A percentile compares a stretch with the other conserved stretches of the same genome.
phyloP scores from a whole-genome alignment of 2,329 filamentous ascomycete genomes.

The Fusarium anthophilum region DNA sequence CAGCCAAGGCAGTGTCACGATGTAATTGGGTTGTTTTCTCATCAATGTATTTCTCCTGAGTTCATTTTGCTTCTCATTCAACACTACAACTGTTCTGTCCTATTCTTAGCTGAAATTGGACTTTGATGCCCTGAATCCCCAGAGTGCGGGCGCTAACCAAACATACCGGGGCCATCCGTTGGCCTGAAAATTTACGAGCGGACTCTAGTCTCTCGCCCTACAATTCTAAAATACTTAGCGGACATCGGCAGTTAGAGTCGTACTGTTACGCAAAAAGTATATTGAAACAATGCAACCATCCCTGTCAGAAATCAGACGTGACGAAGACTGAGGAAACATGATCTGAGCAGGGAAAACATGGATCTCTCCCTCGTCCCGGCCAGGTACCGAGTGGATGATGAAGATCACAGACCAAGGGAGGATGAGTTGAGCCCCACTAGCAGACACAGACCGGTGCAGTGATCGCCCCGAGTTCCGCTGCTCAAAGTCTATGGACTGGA shows the following conservation, averaged over 20 bases:
- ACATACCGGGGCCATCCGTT: neutral
- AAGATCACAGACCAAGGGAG: neutral
- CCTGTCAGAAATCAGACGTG: neutral
- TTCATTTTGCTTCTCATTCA: neutral
- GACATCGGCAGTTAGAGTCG: neutral
- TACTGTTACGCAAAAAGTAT: neutral
- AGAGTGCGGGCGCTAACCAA: neutral
- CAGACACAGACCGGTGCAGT: neutral
- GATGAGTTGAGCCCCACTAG: neutral
- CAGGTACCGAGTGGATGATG: neutral
- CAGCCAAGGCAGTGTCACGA: neutral
- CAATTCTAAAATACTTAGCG: neutral
- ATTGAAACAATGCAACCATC: neutral
- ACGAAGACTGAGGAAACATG: neutral
- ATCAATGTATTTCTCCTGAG: neutral
- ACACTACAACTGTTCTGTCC: neutral
- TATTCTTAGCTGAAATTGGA: neutral
- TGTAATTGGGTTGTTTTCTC: neutral
- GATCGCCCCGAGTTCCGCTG: neutral
- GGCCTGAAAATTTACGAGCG: neutral
- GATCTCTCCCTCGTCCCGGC: neutral
- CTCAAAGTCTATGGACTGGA: neutral
- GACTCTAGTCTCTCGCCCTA: neutral
- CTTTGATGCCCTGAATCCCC: neutral
- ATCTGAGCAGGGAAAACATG: neutral